Evolutionary conservation across 2,329 filamentous ascomycete genomes (phyloP), one percentile per base, ranked within the genome.

Genomic region (Scortechinia acanthostroma): DNA sequence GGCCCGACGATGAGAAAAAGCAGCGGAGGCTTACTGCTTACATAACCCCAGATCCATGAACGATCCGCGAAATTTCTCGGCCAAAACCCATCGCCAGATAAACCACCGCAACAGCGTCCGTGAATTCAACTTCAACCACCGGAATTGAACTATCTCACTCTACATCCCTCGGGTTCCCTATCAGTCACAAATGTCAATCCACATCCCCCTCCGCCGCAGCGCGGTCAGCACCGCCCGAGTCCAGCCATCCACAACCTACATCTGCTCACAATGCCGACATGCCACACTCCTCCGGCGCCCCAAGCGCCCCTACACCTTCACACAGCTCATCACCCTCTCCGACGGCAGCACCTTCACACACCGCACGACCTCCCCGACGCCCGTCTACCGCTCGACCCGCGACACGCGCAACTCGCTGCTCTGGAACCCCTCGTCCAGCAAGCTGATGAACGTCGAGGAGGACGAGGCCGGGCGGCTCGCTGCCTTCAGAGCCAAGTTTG

Each of bases 271-370:
- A 69, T 68, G 73, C 58, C 75, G 80, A 47, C 74, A 80, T 55
- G 81, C 81, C 43, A 79, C 77, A n/a, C 76, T 85, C 46, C 67
- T 86, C 57, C 74, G 73, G 51, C 78, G 81, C n/a, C 81, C 81
- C 16, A 82, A 83, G 60, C 72, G 80, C 13, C 81, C 81, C 43
- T 85, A 85, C 66, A 83, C 79, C 52, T 84, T 84, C 66, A 84
- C 80, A 33, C 81, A 86, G 58, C 71, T 86, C 51, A 69, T 86
- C 51, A 83, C 80, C 3, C 74, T 86, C 50, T 79, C 76, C 40
- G 81, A 86, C 61, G 81, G 81, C 54, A 76, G 71, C 56, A 76
- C 79, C 46, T 85, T 70, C 56, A 63, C 72, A 44, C 69, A 77
- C 50, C 70, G 70, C 54, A 79, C 75, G 21, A 75, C 74, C 20